Evolutionary conservation across 129 eudicot genomes (phyloP), one percentile per base, ranked within the genome.

Genomic region (Mikania micrantha): DNA sequence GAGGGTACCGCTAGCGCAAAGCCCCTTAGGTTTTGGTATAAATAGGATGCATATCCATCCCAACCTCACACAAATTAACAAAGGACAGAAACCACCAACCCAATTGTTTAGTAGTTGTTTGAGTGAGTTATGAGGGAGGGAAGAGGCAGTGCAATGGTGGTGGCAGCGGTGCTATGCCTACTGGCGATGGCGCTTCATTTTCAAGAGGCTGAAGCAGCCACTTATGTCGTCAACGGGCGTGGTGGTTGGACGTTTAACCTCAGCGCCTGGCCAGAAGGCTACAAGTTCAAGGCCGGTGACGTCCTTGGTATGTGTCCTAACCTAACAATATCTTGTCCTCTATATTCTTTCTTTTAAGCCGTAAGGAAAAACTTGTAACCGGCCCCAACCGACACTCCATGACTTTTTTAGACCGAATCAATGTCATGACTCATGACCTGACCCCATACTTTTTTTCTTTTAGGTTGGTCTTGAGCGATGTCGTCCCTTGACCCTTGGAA

Each of bases 101-200:
- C 3, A 12, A 22, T 28, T 32, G 35, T 35, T 24, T 10, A 53
- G 12, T 57, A 10, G n/a, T n/a, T n/a, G n/a, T 74, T 74, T 57
- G 74, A 74, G 68, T 50, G 41, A 21, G 50, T 32, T 36, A 75
- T 75, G 79, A 74, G 53, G 48, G 64, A 66, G 95, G 89, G 90
- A 84, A 90, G 97, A 80, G 89, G 95, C 85, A 87, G 91, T 84
- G 97, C 92, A 60, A 49, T 61, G 36, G 69, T 38, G 17, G 76
- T 74, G 25, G 38, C 64, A 54, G 64, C 45, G 74, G 64, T 74
- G 71, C 27, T 78, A 40, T 78, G 66, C 56, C 56, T 75, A 24
- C 28, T 80, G 54, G 72, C 67, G 75, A 64, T 73, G 74, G 58
- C 75, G 6, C 67, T 74, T 9, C 77, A 71, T 3, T 31, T 20